phyloP scores from a whole-genome alignment of 2,329 filamentous ascomycete genomes.

The Colletotrichum musicola region DNA sequence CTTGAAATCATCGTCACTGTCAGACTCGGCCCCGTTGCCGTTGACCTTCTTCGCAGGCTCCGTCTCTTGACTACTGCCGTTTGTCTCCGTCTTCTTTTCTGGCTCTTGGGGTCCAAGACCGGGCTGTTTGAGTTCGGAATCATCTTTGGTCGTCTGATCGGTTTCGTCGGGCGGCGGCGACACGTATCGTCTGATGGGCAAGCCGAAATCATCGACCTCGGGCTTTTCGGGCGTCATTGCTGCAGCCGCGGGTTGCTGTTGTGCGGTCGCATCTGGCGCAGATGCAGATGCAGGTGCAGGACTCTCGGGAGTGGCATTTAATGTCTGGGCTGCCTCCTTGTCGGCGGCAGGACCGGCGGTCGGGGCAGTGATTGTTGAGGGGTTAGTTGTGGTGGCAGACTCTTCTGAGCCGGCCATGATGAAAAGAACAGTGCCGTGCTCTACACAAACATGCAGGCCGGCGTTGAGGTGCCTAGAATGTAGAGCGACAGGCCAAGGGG shows the following conservation, averaged over 20 bases:
- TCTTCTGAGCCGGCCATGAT: slow-evolving; percentile 38
- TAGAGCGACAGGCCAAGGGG: slow-evolving; percentile 12
- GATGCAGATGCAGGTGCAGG: slow-evolving; percentile 19
- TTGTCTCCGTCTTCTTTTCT: slow-evolving; percentile 34
- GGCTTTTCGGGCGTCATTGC: slow-evolving; percentile 49
- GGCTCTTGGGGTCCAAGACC: slow-evolving; percentile 15
- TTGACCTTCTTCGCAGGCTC: slow-evolving; percentile 20
- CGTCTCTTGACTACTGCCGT: slow-evolving; percentile 18
- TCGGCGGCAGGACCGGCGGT: slow-evolving; percentile 41
- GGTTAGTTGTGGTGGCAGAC: slow-evolving; percentile 25
- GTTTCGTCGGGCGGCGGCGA: slow-evolving; percentile 44
- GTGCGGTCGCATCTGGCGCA: slow-evolving; percentile 44
- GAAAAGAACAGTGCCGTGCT: slow-evolving; percentile 21
- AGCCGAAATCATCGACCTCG: slow-evolving; percentile 78
- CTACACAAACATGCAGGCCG: slow-evolving; percentile 32
- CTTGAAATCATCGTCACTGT: slow-evolving; percentile 45
- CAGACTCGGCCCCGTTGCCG: slow-evolving; percentile 40
- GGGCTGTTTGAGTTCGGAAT: slow-evolving; percentile 17
- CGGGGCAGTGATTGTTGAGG: slow-evolving; percentile 8
- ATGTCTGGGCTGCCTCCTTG: slow-evolving; percentile 43
- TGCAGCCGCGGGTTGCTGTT: slow-evolving; percentile 45
- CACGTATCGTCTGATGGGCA: slow-evolving; percentile 69
- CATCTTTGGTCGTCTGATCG: slow-evolving; percentile 27
- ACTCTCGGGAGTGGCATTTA: slow-evolving; percentile 20
- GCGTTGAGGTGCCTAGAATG: slow-evolving; percentile 9